Conservation (phyloP, 768 basidiomycete species). For the Amanita phalloides region DNA sequence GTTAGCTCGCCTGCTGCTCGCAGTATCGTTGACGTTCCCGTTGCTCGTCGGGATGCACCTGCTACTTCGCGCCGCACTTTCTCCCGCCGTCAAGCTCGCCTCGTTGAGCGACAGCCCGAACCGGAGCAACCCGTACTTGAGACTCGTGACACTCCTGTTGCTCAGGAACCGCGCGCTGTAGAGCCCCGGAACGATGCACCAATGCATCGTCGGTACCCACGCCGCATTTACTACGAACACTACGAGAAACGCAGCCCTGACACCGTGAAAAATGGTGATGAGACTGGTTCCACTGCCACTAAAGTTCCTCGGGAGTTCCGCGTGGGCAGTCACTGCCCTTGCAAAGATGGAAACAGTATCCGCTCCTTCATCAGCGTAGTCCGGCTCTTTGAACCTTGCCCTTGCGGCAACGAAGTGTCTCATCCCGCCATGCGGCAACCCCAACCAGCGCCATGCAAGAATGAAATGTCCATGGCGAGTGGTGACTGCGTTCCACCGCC, state of each 20-base stretch:
- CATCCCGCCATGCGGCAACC: neutral
- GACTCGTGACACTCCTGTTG: constrained; percentile 15
- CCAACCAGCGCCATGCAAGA: neutral
- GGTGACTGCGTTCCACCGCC: neutral
- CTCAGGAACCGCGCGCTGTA: constrained; percentile 11
- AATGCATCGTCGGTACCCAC: constrained; percentile 17
- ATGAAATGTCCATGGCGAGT: neutral
- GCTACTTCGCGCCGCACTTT: constrained; percentile 4
- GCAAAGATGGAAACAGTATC: neutral
- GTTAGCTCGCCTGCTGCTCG: constrained; percentile 13
- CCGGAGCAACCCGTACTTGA: constrained; percentile 15
- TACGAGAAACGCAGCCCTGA: constrained; percentile 17
- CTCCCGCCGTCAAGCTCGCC: constrained; percentile 18
- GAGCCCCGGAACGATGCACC: constrained; percentile 1
- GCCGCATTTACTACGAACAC: constrained; percentile 16
- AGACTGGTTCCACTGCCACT: neutral
- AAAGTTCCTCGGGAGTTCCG: neutral
- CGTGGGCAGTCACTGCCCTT: neutral
- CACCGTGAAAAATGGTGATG: no score
- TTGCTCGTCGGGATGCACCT: constrained; percentile 11
- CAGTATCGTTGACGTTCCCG: constrained; percentile 19
- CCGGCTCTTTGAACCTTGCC: constrained; percentile 1
- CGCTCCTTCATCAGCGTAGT: constrained; percentile 1
- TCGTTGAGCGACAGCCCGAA: constrained; percentile 13
- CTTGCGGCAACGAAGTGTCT: neutral